phyloP scores from a whole-genome alignment of 805 yeast species.

The Spathaspora girioi region DNA sequence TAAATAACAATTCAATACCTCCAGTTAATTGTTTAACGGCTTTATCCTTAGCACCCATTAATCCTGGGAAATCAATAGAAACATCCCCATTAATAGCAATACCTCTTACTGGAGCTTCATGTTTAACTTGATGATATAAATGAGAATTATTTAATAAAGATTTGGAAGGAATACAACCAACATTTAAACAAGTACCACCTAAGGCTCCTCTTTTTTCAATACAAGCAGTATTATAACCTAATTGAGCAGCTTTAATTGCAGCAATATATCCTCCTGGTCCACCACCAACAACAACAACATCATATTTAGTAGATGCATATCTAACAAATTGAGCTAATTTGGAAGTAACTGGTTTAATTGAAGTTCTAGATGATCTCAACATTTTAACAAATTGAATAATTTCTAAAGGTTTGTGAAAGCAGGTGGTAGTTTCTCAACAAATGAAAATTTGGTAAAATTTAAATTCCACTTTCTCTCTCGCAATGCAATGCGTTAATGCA shows the following conservation, averaged over 20 bases:
- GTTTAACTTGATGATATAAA: slow-evolving; percentile 80
- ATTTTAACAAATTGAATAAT: slow-evolving; percentile 4
- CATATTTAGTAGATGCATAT: slow-evolving; percentile 55
- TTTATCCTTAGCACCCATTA: slow-evolving; percentile 89
- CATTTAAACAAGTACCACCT: slow-evolving; percentile 98
- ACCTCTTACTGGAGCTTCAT: slow-evolving; percentile 85
- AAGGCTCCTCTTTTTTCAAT: slow-evolving; percentile 92
- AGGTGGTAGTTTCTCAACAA: not conserved
- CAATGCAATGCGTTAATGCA: not conserved
- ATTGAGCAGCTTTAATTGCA: slow-evolving; percentile 97
- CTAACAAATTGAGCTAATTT: slow-evolving; percentile 34
- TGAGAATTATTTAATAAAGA: slow-evolving; percentile 93
- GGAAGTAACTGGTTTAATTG: slow-evolving; percentile 3
- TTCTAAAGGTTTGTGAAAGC: not conserved
- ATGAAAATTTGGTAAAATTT: not conserved
- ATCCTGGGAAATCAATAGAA: slow-evolving; percentile 65
- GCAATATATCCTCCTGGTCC: slow-evolving; percentile 99
- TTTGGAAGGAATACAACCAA: slow-evolving; percentile 98
- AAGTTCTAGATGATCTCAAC: slow-evolving; percentile 15
- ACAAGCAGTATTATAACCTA: slow-evolving; percentile 93
- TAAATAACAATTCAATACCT: slow-evolving; percentile 92
- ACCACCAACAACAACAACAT: slow-evolving; percentile 94
- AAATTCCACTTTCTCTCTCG: not conserved
- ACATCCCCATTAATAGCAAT: slow-evolving; percentile 78
- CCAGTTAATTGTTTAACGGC: slow-evolving; percentile 87